Evolutionary conservation across 768 basidiomycete genomes (phyloP).

Genomic region (Leccinum olivaceopallidum): DNA sequence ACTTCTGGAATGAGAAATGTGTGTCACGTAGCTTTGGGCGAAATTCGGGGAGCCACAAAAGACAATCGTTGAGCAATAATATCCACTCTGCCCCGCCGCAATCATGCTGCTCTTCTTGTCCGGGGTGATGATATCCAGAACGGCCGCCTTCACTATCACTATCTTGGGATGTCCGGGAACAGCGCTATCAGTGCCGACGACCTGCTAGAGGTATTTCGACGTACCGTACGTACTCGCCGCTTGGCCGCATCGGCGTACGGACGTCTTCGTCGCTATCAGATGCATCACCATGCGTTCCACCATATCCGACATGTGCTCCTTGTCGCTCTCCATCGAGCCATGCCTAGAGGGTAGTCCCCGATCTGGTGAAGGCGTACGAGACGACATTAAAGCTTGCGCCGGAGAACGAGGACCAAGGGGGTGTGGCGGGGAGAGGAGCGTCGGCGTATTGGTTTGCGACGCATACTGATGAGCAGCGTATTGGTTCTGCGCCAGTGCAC

Average conservation of each 20-base stretch:
- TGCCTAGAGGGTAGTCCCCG: constrained; percentile 29
- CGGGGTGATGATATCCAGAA: too few species aligned
- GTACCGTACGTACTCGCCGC: constrained; percentile 52
- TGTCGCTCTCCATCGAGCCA: constrained; percentile 26
- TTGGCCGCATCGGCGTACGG: constrained; percentile 56
- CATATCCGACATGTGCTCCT: constrained; percentile 25
- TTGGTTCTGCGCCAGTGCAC: constrained; percentile 15
- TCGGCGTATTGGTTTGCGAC: constrained; percentile 30
- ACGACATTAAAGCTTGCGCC: constrained; percentile 43
- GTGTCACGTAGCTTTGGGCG: too few species aligned
- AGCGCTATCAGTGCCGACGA: neutral
- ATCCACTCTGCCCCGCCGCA: too few species aligned
- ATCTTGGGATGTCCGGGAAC: too few species aligned
- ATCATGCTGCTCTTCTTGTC: too few species aligned
- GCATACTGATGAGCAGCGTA: constrained; percentile 20
- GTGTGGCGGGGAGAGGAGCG: constrained; percentile 62
- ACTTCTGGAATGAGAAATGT: too few species aligned
- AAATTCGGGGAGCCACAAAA: too few species aligned
- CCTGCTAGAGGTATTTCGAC: neutral
- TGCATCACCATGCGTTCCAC: constrained; percentile 20
- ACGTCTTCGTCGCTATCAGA: constrained; percentile 32
- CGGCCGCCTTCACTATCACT: too few species aligned
- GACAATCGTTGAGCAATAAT: too few species aligned
- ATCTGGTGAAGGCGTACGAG: constrained; percentile 74
- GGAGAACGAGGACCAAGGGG: constrained; percentile 76